Evolutionary conservation across 805 yeast genomes (phyloP).

Genomic region (Cyberlindnera mrakii): DNA sequence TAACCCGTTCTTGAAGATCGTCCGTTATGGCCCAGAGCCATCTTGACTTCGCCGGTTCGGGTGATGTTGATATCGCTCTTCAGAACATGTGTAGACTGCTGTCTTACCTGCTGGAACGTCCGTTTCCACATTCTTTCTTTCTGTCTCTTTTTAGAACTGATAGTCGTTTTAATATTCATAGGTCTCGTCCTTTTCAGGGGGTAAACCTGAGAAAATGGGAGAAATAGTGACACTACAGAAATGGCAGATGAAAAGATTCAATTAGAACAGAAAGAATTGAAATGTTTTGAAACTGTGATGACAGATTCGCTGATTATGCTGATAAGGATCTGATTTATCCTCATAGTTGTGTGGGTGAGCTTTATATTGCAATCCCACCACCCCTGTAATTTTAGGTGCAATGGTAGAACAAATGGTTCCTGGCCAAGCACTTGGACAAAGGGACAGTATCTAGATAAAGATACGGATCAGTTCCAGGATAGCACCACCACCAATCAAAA

Average conservation of each 20-base stretch:
- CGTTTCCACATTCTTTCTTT: constrained; percentile 1
- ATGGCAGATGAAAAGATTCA: not conserved
- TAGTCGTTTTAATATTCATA: not conserved
- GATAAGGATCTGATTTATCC: no score
- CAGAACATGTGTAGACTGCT: constrained; percentile 19
- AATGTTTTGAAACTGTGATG: no score
- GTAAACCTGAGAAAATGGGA: not conserved
- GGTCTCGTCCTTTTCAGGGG: not conserved
- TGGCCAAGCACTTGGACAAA: no score
- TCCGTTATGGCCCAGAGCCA: constrained; percentile 74
- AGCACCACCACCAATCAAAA: constrained; percentile 80
- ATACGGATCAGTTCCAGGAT: constrained; percentile 58
- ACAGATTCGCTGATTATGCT: no score
- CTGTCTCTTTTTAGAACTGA: not conserved
- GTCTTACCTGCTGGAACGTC: constrained; percentile 11
- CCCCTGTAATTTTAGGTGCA: no score
- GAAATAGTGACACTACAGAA: not conserved
- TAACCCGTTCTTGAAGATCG: constrained; percentile 82
- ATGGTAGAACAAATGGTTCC: no score
- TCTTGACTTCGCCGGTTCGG: constrained; percentile 64
- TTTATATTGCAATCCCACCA: no score
- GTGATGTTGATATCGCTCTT: constrained; percentile 66
- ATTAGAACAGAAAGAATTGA: not conserved
- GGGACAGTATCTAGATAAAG: constrained; percentile 33
- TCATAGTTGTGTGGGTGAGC: no score